phyloP scores from a whole-genome alignment of 2,329 filamentous ascomycete species.

The Onygena corvina region DNA sequence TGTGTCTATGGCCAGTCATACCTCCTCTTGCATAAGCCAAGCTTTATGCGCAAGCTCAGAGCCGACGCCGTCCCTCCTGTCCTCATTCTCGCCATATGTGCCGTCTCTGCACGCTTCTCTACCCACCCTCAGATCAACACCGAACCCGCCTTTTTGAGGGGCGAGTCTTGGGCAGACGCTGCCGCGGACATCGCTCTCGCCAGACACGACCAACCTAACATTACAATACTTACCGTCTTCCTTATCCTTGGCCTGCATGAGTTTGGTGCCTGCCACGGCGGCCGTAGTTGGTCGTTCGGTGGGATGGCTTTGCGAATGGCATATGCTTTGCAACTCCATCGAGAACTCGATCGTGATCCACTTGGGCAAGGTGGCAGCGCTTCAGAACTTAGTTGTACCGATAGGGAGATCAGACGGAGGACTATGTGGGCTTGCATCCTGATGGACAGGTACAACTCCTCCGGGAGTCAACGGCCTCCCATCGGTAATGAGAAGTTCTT shows the following conservation, averaged over 20 bases:
- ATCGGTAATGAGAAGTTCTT: constrained; percentile 85
- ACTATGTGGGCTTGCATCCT: constrained; percentile 98
- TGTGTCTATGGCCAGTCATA: constrained; percentile 93
- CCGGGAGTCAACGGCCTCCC: constrained; percentile 79
- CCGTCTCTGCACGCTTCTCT: constrained; percentile 88
- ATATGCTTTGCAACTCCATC: constrained; percentile 85
- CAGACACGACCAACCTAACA: constrained; percentile 88
- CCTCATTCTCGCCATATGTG: constrained; percentile 83
- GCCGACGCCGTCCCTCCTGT: constrained; percentile 75
- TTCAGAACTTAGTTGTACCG: constrained; percentile 69
- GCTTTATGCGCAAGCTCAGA: constrained; percentile 75
- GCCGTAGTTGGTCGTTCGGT: constrained; percentile 87
- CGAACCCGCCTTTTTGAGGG: constrained; percentile 69
- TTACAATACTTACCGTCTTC: constrained; percentile 86
- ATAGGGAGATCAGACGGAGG: constrained; percentile 79
- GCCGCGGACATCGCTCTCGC: constrained; percentile 79
- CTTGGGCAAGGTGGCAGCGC: constrained; percentile 47
- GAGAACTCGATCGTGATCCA: constrained; percentile 75
- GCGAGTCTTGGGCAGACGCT: constrained; percentile 78
- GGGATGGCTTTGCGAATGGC: constrained; percentile 96
- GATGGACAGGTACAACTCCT: constrained; percentile 97
- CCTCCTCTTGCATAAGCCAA: constrained; percentile 87
- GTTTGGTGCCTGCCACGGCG: constrained; percentile 93
- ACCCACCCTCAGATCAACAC: constrained; percentile 68
- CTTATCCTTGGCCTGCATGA: constrained; percentile 83